phyloP scores from a whole-genome alignment of 2,329 filamentous ascomycete species.

The Cladosporium sp. region DNA sequence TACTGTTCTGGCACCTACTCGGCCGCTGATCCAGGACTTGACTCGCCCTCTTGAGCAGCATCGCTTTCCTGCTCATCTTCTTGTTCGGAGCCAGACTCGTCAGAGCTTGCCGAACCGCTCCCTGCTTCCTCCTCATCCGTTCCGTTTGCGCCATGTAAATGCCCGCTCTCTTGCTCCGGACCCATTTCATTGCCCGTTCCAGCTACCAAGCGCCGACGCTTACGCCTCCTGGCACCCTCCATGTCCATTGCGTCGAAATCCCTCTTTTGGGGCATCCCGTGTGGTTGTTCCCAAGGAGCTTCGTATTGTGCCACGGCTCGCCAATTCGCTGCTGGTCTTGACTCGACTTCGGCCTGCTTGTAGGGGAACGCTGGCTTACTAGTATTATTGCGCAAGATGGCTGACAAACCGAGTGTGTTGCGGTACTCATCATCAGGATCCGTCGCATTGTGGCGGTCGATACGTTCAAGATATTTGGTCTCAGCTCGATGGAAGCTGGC shows the following conservation, averaged over 20 bases:
- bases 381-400: conserved; percentile 31
- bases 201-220: background rate
- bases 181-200: background rate
- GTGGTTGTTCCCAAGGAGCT: conserved; percentile 50
- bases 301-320: conserved; percentile 47
- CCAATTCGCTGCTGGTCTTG: conserved; percentile 43
- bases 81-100: background rate
- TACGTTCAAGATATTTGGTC: conserved; percentile 47
- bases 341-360: conserved; percentile 32
- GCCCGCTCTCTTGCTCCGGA: background rate
- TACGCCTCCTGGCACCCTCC: conserved; percentile 18
- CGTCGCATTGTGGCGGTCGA: conserved; percentile 49
- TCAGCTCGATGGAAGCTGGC: conserved; percentile 31
- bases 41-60: background rate
- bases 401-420: conserved; percentile 41
- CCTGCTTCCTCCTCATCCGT: background rate
- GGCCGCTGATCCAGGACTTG: background rate
- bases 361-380: conserved; percentile 26
- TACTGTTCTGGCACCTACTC: background rate
- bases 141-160: background rate
- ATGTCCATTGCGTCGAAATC: conserved; percentile 23
- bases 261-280: background rate
- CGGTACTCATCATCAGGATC: conserved; percentile 50
- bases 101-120: background rate
- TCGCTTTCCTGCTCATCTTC: background rate